Percentiles rank a stretch among this genome's conserved stretches.
Evolutionary conservation across 306 rosid genomes (phyloP).

Genomic region (Lagenaria siceraria): DNA sequence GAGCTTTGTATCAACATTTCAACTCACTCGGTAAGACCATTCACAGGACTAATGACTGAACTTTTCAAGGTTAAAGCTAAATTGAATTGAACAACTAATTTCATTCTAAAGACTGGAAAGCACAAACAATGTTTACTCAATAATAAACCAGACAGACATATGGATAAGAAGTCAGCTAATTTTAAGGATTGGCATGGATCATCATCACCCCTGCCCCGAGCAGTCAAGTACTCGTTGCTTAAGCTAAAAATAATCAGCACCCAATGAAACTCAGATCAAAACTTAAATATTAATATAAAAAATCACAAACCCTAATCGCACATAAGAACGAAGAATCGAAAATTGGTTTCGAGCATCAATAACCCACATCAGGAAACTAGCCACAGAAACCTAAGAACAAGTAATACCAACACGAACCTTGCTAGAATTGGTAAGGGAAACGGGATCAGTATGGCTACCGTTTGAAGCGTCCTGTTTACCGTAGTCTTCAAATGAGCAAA

Average conservation of each 20-base stretch:
- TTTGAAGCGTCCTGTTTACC: slow-evolving; percentile 37
- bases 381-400: not conserved
- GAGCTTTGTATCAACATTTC: not conserved
- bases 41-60: not conserved
- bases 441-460: slow-evolving; percentile 41
- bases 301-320: not conserved
- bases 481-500: slow-evolving; percentile 49
- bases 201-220: not conserved
- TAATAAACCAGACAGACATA: not conserved
- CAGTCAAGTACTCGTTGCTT: not conserved
- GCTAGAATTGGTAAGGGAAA: slow-evolving; percentile 25
- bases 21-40: not conserved
- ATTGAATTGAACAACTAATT: not conserved
- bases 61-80: not conserved
- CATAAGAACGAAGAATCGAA: not conserved
- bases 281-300: not conserved
- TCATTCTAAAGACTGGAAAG: not conserved
- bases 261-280: not conserved
- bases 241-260: not conserved
- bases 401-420: slow-evolving; percentile 28
- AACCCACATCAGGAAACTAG: not conserved
- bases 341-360: not conserved
- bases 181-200: not conserved
- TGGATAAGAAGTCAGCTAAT: too few species aligned
- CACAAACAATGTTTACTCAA: not conserved